Percentiles rank a stretch among this genome's conserved stretches.
These are phyloP conservation scores for Cystobasidium slooffiae DNA, from an alignment of 1,284 basidiomycete species.

Conservation along the genomic window DNA sequence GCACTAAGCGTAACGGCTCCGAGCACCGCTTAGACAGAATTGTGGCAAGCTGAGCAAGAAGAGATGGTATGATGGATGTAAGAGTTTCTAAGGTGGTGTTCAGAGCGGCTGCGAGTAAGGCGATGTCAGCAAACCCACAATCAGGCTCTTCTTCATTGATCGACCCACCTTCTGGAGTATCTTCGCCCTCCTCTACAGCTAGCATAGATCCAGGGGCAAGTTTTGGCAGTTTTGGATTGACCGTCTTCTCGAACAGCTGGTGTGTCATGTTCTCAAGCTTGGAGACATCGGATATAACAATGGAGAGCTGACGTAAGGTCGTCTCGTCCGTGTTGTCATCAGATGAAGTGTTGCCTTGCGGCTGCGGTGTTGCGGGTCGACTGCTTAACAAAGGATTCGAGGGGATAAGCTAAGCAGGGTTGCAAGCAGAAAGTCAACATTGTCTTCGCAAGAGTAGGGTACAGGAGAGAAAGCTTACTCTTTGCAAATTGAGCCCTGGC, in stretches of 20 bases:
- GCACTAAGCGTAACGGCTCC: conserved; percentile 82
- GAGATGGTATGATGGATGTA: conserved; percentile 62
- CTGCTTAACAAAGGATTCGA: conserved; percentile 3
- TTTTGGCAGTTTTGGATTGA: conserved; percentile 26
- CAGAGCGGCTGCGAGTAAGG: conserved; percentile 10
- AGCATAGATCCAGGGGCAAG: conserved; percentile 27
- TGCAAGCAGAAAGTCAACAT: not conserved
- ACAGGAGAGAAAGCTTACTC: conserved; percentile 12
- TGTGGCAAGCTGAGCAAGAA: conserved; percentile 69
- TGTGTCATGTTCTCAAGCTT: conserved; percentile 10
- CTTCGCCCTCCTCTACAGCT: conserved; percentile 42
- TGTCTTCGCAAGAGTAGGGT: not conserved
- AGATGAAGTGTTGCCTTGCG: not conserved
- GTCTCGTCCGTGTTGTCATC: conserved; percentile 31
- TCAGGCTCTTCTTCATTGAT: not conserved
- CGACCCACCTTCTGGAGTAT: conserved; percentile 22
- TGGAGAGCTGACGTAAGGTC: conserved; percentile 31
- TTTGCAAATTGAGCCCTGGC: conserved; percentile 27
- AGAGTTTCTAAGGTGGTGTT: conserved; percentile 60
- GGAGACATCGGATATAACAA: conserved; percentile 19
- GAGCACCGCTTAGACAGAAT: conserved; percentile 77
- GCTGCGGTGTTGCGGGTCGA: conserved; percentile 32
- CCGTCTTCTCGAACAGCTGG: conserved; percentile 6
- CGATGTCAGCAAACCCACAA: not conserved
- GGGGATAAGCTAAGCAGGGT: conserved; percentile 36